Evolutionary conservation across 1,284 basidiomycete genomes (phyloP), one percentile per base, ranked within the genome.

Genomic region (Austroboletus niveus): DNA sequence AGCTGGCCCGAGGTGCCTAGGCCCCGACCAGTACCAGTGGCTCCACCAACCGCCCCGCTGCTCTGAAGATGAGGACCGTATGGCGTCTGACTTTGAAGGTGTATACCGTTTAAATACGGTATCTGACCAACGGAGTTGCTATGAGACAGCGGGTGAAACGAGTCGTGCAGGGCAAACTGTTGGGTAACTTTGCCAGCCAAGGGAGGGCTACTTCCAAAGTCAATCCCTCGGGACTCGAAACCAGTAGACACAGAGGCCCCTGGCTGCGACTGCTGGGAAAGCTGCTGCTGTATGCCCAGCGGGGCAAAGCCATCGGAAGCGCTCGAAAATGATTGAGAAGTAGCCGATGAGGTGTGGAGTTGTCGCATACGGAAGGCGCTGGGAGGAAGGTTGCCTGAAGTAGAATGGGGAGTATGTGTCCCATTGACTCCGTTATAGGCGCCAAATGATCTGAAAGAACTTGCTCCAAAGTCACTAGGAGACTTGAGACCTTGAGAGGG

Each of bases 61-160:
- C 78, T 65, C 38, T 81, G 74, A 4, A 89, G 71, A 62, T 87
- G 84, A 32, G 85, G 83, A 4, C 85, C 85, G 56, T 84, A 89
- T 4, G 85, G 84, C 3, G 85, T 84, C 68, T 89, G 87, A 2
- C 84, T 84, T 47, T 82, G 79, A 55, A 83, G 62, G 44, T 80
- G 79, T 53, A 76, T 63, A 54, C 70, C 72, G 56, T 72, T 77
- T 54, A 69, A 53, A 52, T 69, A 78, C 32, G 69, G 58, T 31
- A 58, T 48, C 51, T 71, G 65, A 38, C 60, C 57, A 47, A 50
- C 47, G 49, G 66, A 60, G 42, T 53, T 62, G 50, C 48, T 67
- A 40, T 69, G 70, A 6, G 62, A 57, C 1, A 66, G 45, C 20
- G 68, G 53, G 8, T 71, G 67, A 51, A 66, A 69, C 35, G 72